These are phyloP conservation scores for Annulohypoxylon nitens DNA, from an alignment of 495 filamentous ascomycete genomes.

Conservation along the genomic window DNA sequence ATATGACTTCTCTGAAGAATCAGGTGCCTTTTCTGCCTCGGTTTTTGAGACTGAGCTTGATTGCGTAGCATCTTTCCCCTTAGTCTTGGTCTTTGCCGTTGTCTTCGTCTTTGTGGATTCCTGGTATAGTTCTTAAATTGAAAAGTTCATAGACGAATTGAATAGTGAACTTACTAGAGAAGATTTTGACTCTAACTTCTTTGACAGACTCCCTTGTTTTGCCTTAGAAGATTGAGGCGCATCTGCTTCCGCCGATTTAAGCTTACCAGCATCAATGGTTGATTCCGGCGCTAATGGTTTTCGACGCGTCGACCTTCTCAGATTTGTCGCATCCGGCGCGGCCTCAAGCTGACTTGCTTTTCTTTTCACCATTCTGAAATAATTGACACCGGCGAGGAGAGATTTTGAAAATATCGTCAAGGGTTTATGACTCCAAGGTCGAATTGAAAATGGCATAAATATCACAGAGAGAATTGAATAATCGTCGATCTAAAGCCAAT, in stretches of 20 bases:
- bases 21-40: slow-evolving; percentile 14
- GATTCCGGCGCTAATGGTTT: slow-evolving; percentile 31
- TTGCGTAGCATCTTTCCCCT: slow-evolving; percentile 21
- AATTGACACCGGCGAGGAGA: neutral
- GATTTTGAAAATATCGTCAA: neutral
- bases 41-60: slow-evolving; percentile 19
- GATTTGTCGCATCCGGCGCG: slow-evolving; percentile 19
- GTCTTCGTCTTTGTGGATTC: slow-evolving; percentile 22
- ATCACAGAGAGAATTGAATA: neutral
- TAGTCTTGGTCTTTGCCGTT: slow-evolving; percentile 23
- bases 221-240: slow-evolving; percentile 1
- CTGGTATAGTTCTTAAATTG: slow-evolving; percentile 19
- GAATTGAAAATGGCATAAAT: neutral
- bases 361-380: slow-evolving; percentile 55
- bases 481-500: neutral
- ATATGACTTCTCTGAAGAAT: slow-evolving; percentile 63
- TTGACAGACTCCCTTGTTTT: slow-evolving; percentile 10
- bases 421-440: neutral
- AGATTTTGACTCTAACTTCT: slow-evolving; percentile 11
- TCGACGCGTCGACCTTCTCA: slow-evolving; percentile 52
- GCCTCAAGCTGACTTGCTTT: slow-evolving; percentile 49
- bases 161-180: slow-evolving; percentile 25
- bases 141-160: neutral
- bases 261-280: neutral
- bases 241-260: slow-evolving; percentile 3